Evolutionary conservation across 139 green algal genomes (phyloP).

Genomic region (Micromonas pusilla): DNA sequence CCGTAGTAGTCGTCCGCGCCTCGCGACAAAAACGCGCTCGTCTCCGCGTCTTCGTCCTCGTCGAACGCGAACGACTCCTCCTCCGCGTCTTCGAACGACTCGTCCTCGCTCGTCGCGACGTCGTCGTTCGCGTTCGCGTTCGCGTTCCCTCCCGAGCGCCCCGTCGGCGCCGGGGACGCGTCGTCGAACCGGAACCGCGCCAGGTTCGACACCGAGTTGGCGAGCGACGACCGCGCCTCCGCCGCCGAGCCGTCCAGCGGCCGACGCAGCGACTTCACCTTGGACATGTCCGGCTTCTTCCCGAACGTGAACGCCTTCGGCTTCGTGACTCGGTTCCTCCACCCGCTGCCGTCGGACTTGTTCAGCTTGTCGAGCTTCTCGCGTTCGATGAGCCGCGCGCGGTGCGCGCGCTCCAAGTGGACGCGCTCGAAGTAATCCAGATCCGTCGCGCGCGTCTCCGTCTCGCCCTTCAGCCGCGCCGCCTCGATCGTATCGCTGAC

Average conservation of each 20-base stretch:
- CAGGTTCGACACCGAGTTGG: neutral
- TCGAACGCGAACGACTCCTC: neutral
- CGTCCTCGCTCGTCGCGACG: neutral
- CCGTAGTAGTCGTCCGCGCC: too few species aligned
- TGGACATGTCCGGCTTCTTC: neutral
- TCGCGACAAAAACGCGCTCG: too few species aligned
- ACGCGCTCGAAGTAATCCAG: neutral
- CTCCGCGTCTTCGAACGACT: neutral
- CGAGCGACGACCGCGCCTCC: too few species aligned
- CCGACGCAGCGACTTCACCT: neutral
- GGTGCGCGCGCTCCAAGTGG: neutral
- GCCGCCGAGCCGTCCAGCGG: neutral
- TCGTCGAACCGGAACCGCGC: too few species aligned
- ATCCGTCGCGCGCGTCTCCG: neutral
- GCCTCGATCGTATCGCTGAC: too few species aligned
- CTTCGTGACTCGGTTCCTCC: neutral
- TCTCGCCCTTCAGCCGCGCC: neutral
- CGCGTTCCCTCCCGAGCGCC: too few species aligned
- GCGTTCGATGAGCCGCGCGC: neutral
- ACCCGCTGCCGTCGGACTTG: neutral
- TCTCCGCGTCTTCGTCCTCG: neutral
- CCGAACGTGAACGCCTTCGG: neutral
- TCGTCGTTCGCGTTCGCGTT: too few species aligned
- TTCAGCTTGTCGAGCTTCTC: neutral
- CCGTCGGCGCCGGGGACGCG: too few species aligned